Evolutionary conservation across 495 filamentous ascomycete genomes (phyloP).

Genomic region (Pyronema omphalodes): DNA sequence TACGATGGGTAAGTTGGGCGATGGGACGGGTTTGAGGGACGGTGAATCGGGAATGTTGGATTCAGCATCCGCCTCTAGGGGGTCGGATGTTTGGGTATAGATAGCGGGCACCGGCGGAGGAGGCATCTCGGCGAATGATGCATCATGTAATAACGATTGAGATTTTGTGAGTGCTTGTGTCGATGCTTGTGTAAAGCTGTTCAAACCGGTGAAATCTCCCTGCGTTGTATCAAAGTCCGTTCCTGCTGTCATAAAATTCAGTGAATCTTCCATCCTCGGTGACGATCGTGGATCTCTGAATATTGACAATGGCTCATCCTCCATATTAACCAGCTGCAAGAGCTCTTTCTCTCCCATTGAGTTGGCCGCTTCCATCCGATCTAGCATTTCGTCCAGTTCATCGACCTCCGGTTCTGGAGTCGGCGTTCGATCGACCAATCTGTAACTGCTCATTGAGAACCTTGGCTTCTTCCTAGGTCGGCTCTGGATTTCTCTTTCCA

Average conservation of each 20-base stretch:
- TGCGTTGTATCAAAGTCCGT: too few relatives aligned
- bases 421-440: constrained; percentile 12
- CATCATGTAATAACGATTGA: not conserved
- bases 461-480: constrained; percentile 53
- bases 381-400: not conserved
- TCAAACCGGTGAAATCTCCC: too few relatives aligned
- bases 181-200: too few relatives aligned
- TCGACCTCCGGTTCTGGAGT: not conserved
- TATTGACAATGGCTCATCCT: not conserved
- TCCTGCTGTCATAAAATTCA: too few relatives aligned
- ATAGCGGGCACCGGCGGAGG: constrained; percentile 15
- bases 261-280: not conserved
- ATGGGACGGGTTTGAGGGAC: constrained; percentile 20
- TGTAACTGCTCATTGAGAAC: constrained; percentile 34
- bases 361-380: not conserved
- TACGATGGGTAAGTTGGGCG: constrained; percentile 17
- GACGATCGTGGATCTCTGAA: not conserved
- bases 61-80: not conserved
- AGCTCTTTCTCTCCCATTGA: not conserved
- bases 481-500: constrained; percentile 29
- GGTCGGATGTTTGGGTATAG: not conserved
- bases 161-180: too few relatives aligned
- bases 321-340: not conserved
- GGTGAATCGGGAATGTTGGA: constrained; percentile 17
- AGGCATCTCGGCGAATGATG: constrained; percentile 7